Evolutionary conservation across 345 rosid species (phyloP), one percentile per base, ranked within the genome.

Genomic region (Populus pruinosa): DNA sequence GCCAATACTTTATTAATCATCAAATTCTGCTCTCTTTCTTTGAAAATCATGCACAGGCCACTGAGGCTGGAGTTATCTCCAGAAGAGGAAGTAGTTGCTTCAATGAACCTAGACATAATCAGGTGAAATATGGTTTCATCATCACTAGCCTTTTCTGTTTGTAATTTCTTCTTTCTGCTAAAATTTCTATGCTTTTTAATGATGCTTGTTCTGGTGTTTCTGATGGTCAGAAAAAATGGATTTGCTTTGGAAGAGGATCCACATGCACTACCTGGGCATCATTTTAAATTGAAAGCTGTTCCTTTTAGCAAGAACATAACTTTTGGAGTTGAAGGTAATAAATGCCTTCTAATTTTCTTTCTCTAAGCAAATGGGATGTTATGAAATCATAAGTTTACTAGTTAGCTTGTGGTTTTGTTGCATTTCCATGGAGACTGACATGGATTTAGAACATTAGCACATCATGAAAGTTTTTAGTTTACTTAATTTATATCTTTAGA

Each of bases 271-370:
- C 92, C 93, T 1, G 99, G 99, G 63, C 78, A 77, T 67, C 97
- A 79, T 69, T 93, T 89, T 85, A 90, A 84, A 82, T 63, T 96
- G 62, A 88, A 89, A 85, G 92, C 97, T 8, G 87, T 96, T 77
- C 99, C 97, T 68, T 93, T 93, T 84, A 96, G 98, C 85, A 92
- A 96, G 86, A 96, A 88, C 79, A 89, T 92, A 83, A 93, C 93
- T 80, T 96, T 96, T 85, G 99, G 99, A 71, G 89, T 85, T 20
- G 97, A 90, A 92, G 99, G 99, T 93, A 86, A 61, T 55, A 29
- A 25, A 36, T 47, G 5, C 44, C 12, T 55, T 29, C 50, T 71
- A 18, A 13, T 63, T 21, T 8, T 6, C 2, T 53, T n/a, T 35
- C 67, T 68, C 25, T 6, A 35, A 10, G 18, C 17, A 18, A 8